phyloP scores from a whole-genome alignment of 169 alveolate genomes.

The Cytauxzoon felis region DNA sequence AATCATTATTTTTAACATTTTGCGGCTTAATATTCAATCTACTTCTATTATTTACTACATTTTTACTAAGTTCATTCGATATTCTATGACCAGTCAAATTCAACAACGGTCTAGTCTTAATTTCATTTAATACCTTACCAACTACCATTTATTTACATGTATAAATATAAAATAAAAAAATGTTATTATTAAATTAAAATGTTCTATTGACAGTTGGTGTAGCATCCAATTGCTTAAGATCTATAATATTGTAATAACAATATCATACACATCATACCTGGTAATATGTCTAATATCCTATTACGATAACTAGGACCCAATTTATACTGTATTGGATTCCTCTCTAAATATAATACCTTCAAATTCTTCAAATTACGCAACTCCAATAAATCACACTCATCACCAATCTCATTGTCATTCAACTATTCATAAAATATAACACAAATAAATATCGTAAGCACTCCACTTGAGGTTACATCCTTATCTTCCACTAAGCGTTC shows the following conservation, averaged over 20 bases:
- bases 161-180: background rate
- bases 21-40: constrained; percentile 1
- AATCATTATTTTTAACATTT: constrained; percentile 11
- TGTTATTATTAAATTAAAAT: background rate
- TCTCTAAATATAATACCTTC: constrained; percentile 74
- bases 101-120: constrained; percentile 1
- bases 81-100: background rate
- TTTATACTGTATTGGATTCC: constrained; percentile 73
- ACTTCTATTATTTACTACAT: background rate
- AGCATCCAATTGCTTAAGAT: constrained; percentile 56
- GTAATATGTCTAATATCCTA: constrained; percentile 65
- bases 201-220: constrained; percentile 24
- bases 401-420: constrained; percentile 69
- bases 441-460: no score
- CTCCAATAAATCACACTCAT: constrained; percentile 56
- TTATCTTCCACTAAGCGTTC: no score
- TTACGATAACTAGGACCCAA: constrained; percentile 78
- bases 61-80: background rate
- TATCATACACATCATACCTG: constrained; percentile 44
- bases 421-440: no score
- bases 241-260: background rate
- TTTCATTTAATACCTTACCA: constrained; percentile 4
- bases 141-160: constrained; percentile 12
- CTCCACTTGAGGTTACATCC: no score
- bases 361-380: constrained; percentile 54